A percentile compares a stretch with the other conserved stretches of the same genome.
Conservation (phyloP, 2,329 filamentous ascomycete species). For the Metarhizium guizhouense region DNA sequence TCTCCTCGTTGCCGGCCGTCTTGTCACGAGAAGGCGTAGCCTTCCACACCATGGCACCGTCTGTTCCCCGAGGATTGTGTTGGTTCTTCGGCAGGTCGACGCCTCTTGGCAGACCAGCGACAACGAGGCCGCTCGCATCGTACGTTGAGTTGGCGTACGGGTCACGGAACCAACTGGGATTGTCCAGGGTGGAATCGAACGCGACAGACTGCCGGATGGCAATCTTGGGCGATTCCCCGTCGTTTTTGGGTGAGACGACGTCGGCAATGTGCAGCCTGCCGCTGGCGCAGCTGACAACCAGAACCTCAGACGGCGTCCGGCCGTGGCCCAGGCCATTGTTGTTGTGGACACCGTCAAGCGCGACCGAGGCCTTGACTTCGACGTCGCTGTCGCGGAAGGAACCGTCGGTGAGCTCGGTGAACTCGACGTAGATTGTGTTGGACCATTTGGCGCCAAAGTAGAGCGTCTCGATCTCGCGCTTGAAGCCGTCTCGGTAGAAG, state of each 20-base stretch:
- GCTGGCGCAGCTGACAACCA: conserved; percentile 32
- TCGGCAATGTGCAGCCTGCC: conserved; percentile 37
- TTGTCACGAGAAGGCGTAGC: conserved; percentile 6
- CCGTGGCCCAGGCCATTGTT: conserved; percentile 50
- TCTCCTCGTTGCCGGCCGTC: not conserved
- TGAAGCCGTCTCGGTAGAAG: conserved; percentile 36
- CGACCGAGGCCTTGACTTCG: conserved; percentile 33
- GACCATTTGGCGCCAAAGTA: conserved; percentile 36
- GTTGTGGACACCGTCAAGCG: conserved; percentile 36
- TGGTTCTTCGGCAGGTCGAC: conserved; percentile 25
- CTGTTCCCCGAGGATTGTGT: conserved; percentile 25
- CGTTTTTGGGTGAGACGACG: conserved; percentile 11
- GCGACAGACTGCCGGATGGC: conserved; percentile 30
- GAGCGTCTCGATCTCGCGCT: conserved; percentile 39
- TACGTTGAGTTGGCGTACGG: conserved; percentile 32
- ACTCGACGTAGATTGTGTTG: conserved; percentile 34
- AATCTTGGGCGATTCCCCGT: conserved; percentile 10
- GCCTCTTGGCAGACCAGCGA: conserved; percentile 35
- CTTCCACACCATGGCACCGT: conserved; percentile 40
- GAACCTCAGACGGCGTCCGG: conserved; percentile 27
- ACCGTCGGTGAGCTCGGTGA: conserved; percentile 16
- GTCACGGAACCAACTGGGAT: conserved; percentile 49
- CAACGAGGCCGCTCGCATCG: conserved; percentile 45
- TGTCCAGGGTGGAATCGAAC: conserved; percentile 41
- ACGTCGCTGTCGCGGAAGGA: conserved; percentile 15